Evolutionary conservation across 2,329 filamentous ascomycete genomes (phyloP).

Genomic region (Colletotrichum liaoningense): DNA sequence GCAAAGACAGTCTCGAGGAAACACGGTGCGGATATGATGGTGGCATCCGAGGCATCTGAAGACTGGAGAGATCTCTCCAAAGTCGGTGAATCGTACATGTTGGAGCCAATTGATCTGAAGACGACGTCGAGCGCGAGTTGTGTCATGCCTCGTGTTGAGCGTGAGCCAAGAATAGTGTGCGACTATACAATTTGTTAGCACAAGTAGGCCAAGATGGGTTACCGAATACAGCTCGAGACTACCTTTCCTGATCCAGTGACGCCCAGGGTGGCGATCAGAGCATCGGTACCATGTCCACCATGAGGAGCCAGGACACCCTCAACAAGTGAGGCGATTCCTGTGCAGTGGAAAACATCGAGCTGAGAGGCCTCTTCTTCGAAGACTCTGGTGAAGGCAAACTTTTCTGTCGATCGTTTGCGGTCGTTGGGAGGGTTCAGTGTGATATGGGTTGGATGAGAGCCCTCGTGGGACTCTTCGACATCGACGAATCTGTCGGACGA

Average conservation of each 20-base stretch:
- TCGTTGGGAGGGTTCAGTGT: slow-evolving; percentile 86
- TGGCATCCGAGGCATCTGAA: slow-evolving; percentile 84
- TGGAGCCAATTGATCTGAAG: slow-evolving; percentile 82
- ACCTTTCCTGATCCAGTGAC: slow-evolving; percentile 98
- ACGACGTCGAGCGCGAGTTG: slow-evolving; percentile 92
- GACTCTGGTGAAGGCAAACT: slow-evolving; percentile 93
- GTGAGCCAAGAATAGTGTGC: slow-evolving; percentile 93
- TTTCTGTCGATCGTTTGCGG: slow-evolving; percentile 88
- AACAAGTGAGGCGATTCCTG: slow-evolving; percentile 79
- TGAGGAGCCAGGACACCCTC: slow-evolving; percentile 82
- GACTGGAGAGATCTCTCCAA: slow-evolving; percentile 80
- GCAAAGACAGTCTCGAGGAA: slow-evolving; percentile 85
- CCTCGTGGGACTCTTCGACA: slow-evolving; percentile 71
- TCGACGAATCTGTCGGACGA: slow-evolving; percentile 78
- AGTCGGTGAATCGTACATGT: slow-evolving; percentile 71
- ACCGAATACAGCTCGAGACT: slow-evolving; percentile 23
- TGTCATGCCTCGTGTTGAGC: slow-evolving; percentile 86
- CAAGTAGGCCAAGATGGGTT: no score
- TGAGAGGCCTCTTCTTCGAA: slow-evolving; percentile 90
- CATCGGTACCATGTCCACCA: slow-evolving; percentile 85
- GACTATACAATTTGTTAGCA: slow-evolving; percentile 67
- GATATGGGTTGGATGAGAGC: slow-evolving; percentile 72
- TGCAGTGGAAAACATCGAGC: slow-evolving; percentile 86
- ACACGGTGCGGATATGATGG: slow-evolving; percentile 76
- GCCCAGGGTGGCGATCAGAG: slow-evolving; percentile 88